These are phyloP conservation scores for Daldinia caldariorum DNA, from an alignment of 495 filamentous ascomycete species.

Conservation along the genomic window DNA sequence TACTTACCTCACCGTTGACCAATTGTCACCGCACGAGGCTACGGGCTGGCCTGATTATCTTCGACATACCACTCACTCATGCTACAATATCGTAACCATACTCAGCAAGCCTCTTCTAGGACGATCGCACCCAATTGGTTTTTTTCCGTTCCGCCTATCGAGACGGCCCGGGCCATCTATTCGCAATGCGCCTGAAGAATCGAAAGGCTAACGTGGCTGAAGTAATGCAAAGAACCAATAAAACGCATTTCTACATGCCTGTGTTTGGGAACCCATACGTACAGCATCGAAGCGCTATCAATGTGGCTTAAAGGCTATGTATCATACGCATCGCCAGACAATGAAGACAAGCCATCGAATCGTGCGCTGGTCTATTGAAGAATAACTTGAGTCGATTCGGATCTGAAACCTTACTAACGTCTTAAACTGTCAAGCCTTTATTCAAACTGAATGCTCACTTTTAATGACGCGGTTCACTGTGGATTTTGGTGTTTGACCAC, in stretches of 20 bases:
- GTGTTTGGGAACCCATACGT: background rate
- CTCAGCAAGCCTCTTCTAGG: background rate
- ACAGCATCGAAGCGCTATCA: slow-evolving; percentile 1
- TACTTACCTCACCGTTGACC: slow-evolving; percentile 20
- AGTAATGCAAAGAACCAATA: background rate
- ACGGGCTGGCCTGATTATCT: slow-evolving; percentile 14
- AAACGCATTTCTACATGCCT: background rate
- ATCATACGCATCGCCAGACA: background rate
- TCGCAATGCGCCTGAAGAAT: background rate
- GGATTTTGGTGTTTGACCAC: background rate
- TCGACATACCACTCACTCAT: slow-evolving; percentile 8
- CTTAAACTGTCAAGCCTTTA: background rate
- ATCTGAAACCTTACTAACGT: background rate
- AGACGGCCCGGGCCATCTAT: background rate
- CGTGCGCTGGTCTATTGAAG: background rate
- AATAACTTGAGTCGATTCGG: background rate
- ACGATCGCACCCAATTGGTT: background rate
- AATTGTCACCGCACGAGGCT: slow-evolving; percentile 6
- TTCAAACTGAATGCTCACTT: background rate
- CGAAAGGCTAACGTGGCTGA: background rate
- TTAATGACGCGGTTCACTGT: background rate
- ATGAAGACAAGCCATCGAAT: background rate
- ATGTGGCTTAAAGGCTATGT: background rate
- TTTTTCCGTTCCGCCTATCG: background rate
- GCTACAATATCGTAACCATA: background rate